Conservation (phyloP, 331 rosid genomes). For the Rhamnella rubrinervis region DNA sequence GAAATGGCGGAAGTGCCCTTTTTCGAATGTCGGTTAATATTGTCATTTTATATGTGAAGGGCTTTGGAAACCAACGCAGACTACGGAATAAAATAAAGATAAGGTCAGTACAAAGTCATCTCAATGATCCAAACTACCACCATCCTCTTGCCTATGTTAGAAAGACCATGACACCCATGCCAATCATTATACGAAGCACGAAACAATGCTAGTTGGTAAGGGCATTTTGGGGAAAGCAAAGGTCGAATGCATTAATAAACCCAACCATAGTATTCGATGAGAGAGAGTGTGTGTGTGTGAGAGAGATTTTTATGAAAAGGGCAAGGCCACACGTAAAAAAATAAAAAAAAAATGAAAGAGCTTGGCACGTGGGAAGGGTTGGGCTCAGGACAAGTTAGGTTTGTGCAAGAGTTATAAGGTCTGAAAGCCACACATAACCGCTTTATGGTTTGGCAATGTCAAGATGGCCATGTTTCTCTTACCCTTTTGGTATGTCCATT, state of each 20-base stretch:
- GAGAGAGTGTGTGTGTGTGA: not conserved
- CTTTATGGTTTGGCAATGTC: constrained; percentile 52
- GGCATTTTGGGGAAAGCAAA: constrained; percentile 21
- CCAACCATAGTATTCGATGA: constrained; percentile 29
- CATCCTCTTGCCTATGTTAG: constrained; percentile 15
- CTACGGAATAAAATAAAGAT: constrained; percentile 70
- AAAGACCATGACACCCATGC: constrained; percentile 42
- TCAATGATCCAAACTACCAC: constrained; percentile 63
- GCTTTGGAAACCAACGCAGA: constrained; percentile 61
- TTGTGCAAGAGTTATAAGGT: constrained; percentile 28
- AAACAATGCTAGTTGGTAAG: constrained; percentile 33
- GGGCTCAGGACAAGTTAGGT: constrained; percentile 46
- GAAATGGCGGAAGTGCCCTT: constrained; percentile 27
- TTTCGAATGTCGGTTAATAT: constrained; percentile 35
- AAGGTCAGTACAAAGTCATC: constrained; percentile 74
- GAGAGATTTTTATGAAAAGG: constrained; percentile 14
- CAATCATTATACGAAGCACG: constrained; percentile 28
- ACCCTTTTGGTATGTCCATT: constrained; percentile 38
- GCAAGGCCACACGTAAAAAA: constrained; percentile 27
- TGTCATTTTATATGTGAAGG: constrained; percentile 41
- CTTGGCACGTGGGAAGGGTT: constrained; percentile 50
- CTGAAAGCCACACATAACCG: constrained; percentile 57
- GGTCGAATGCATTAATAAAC: constrained; percentile 28
- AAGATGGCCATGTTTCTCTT: constrained; percentile 39
- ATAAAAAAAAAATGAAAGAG: constrained; percentile 28